These are phyloP conservation scores for Delitschia confertaspora DNA, from an alignment of 495 filamentous ascomycete species.

Conservation along the genomic window DNA sequence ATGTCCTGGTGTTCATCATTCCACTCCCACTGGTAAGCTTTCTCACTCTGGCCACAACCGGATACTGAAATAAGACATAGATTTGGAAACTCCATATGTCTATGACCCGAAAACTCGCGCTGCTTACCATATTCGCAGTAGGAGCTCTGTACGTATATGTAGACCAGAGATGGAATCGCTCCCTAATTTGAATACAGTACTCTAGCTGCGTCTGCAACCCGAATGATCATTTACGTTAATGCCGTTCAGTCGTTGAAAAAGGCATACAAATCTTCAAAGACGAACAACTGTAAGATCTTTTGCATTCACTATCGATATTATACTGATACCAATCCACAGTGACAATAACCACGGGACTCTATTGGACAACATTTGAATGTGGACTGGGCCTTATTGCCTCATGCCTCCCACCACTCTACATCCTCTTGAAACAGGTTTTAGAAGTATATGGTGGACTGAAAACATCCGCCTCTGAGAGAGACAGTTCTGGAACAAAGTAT, in stretches of 20 bases:
- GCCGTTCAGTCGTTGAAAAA: neutral
- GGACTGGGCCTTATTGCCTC: constrained; percentile 1
- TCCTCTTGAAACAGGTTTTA: neutral
- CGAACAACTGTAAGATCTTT: neutral
- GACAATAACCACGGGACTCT: constrained; percentile 1
- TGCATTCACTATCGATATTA: neutral
- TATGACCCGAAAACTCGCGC: neutral
- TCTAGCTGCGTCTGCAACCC: constrained; percentile 1
- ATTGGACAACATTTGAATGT: constrained; percentile 6
- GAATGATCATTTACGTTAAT: neutral
- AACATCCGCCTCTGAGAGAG: neutral
- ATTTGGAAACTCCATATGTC: constrained; percentile 2
- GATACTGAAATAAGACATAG: neutral
- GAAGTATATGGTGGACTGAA: neutral
- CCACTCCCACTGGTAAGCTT: constrained; percentile 4
- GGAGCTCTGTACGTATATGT: constrained; percentile 2
- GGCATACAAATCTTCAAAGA: neutral
- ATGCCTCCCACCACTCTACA: neutral
- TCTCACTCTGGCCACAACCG: neutral
- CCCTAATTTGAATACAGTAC: neutral
- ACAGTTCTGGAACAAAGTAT: neutral
- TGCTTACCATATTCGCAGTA: neutral
- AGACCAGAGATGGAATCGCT: neutral
- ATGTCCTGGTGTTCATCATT: constrained; percentile 1
- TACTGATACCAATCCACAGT: neutral